Evolutionary conservation across 2,329 filamentous ascomycete genomes (phyloP).

Genomic region (Ambrosiella cleistominuta): DNA sequence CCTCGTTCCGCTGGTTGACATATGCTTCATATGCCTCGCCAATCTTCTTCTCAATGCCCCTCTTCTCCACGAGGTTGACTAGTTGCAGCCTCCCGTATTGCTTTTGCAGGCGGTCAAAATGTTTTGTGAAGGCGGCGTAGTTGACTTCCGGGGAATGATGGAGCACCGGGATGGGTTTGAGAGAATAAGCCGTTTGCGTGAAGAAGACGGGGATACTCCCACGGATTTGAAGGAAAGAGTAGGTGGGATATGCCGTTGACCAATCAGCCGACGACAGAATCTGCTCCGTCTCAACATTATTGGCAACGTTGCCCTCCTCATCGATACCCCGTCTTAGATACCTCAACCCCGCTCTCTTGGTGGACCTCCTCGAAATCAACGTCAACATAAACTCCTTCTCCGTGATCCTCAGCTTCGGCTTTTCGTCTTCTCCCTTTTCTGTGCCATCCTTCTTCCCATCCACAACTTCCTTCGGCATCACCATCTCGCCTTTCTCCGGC

Average conservation of each 20-base stretch:
- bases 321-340: slow-evolving; percentile 85
- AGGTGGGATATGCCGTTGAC: slow-evolving; percentile 35
- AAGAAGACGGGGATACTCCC: slow-evolving; percentile 93
- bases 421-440: background rate
- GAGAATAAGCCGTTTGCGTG: slow-evolving; percentile 80
- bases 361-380: slow-evolving; percentile 73
- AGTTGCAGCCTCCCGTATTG: slow-evolving; percentile 64
- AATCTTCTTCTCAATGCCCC: slow-evolving; percentile 62
- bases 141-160: slow-evolving; percentile 71
- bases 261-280: slow-evolving; percentile 59
- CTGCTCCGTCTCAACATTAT: slow-evolving; percentile 89
- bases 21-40: slow-evolving; percentile 61
- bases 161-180: slow-evolving; percentile 70
- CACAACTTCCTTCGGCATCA: slow-evolving; percentile 8
- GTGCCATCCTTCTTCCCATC: slow-evolving; percentile 7
- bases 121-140: slow-evolving; percentile 56
- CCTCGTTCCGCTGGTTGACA: slow-evolving; percentile 46
- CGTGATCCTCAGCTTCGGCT: slow-evolving; percentile 12
- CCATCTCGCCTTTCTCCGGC: slow-evolving; percentile 13
- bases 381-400: slow-evolving; percentile 60
- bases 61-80: slow-evolving; percentile 76
- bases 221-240: slow-evolving; percentile 74
- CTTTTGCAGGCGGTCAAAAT: slow-evolving; percentile 53
- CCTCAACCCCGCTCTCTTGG: slow-evolving; percentile 69
- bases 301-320: slow-evolving; percentile 74